Base-by-base conservation (phyloP, 768 basidiomycete genomes). In the Termitomyces bulborhizus region DNA sequence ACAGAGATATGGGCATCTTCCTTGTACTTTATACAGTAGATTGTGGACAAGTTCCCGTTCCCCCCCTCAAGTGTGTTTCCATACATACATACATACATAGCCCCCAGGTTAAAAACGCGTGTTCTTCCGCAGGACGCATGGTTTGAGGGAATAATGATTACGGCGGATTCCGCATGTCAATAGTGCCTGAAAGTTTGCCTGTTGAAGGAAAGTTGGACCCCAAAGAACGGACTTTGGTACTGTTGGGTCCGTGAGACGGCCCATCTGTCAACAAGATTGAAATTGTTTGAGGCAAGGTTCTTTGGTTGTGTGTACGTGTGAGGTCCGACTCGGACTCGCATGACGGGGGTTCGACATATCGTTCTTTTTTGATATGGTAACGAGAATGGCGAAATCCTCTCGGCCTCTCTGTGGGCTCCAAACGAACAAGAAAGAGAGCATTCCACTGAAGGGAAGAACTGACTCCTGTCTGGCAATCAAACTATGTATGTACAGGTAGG, bases 321-420 rank as follows among this genome's bases (percentile, higher is more conserved):
- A 53, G 42, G 48, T 55, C 56, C 53, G 59, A 60, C 37, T 60
- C 56, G 59, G 59, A 54, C 36, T 6, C 15, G 16, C 54, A 56
- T 6, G 24, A 12, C 24, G 3, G 11, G 31, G 11, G 31, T 34
- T 56, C 36, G 27, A 32, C 8, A 29, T 27, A 44, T 34, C 31
- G 26, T 43, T 34, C 26, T 54, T 37, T 46, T 46, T 46, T 3
- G 12, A 46, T 13, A 54, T 41, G 21, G 21, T 24, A 41, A 21
- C 11, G 6, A 29, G 24, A 50, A 37, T 36, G 43, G 4, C 27
- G 36, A 37, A n/a, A 51, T 12, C 34, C 32, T 37, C 31, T 37
- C 31, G 21, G 43, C 39, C 29, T 55, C 57, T 53, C 52, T 51
- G 53, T 32, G 31, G 31, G 34, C 34, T 34, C 21, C 21, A 52